Conservation (phyloP, 208 protist species). For the Wallacemonas rigidus region DNA sequence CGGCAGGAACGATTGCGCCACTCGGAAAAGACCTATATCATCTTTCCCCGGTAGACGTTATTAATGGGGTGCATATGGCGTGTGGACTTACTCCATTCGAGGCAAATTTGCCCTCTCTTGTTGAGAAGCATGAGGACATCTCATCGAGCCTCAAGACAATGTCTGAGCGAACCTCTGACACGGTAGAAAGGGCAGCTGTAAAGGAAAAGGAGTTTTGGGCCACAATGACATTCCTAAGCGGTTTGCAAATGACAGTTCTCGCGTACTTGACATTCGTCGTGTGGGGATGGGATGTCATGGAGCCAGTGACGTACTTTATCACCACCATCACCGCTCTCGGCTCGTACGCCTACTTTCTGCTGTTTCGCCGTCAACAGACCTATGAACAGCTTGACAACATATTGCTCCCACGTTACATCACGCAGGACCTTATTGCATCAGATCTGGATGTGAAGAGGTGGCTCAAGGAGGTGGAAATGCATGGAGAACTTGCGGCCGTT, state of each 20-base stretch:
- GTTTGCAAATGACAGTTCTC: slow-evolving; percentile 68
- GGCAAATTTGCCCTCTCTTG: neutral
- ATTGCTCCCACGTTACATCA: slow-evolving; percentile 36
- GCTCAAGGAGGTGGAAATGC: slow-evolving; percentile 22
- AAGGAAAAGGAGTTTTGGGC: slow-evolving; percentile 67
- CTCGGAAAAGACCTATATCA: slow-evolving; percentile 40
- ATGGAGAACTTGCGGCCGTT: slow-evolving; percentile 28
- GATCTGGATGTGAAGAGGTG: slow-evolving; percentile 22
- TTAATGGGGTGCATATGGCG: slow-evolving; percentile 63
- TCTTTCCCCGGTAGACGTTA: slow-evolving; percentile 35
- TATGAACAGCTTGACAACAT: slow-evolving; percentile 57
- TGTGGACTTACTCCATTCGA: slow-evolving; percentile 44
- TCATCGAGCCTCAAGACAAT: neutral
- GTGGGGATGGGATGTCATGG: slow-evolving; percentile 86
- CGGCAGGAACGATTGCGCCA: slow-evolving; percentile 32
- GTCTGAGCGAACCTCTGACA: neutral
- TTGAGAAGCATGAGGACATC: neutral
- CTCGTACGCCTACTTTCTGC: slow-evolving; percentile 59
- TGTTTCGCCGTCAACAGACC: slow-evolving; percentile 46
- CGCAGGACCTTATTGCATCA: slow-evolving; percentile 26
- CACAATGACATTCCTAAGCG: slow-evolving; percentile 51
- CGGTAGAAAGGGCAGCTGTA: slow-evolving; percentile 23
- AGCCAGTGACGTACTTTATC: slow-evolving; percentile 81
- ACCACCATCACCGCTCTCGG: slow-evolving; percentile 56
- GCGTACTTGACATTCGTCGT: slow-evolving; percentile 80